phyloP scores from a whole-genome alignment of 2,329 filamentous ascomycete species.

The Aspergillus aculeatinus region DNA sequence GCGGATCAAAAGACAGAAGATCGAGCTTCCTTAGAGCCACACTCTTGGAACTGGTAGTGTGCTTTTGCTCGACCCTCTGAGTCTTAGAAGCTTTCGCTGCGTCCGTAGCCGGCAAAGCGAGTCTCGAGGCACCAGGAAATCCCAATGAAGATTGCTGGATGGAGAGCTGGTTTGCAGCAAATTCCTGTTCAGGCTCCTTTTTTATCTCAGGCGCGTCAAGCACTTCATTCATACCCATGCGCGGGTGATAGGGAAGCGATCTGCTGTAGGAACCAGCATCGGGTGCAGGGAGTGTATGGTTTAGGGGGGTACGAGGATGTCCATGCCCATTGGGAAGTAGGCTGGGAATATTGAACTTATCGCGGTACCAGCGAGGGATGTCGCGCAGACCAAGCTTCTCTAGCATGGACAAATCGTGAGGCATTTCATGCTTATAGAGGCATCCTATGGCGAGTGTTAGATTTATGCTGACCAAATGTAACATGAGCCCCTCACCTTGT shows the following conservation, averaged over 20 bases:
- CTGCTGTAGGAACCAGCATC: constrained; percentile 14
- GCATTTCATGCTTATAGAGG: constrained; percentile 90
- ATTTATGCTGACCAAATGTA: neutral
- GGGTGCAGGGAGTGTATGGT: constrained; percentile 21
- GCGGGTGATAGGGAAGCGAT: constrained; percentile 20
- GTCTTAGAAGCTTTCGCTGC: constrained; percentile 11
- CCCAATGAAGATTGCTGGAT: constrained; percentile 11
- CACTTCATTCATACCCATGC: constrained; percentile 14
- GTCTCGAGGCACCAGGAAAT: constrained; percentile 10
- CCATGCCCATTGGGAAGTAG: constrained; percentile 24
- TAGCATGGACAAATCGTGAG: constrained; percentile 64
- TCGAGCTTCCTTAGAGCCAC: constrained; percentile 20
- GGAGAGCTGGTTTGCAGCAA: constrained; percentile 3
- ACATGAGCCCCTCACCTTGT: constrained; percentile 52
- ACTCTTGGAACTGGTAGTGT: constrained; percentile 8
- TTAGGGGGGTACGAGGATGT: constrained; percentile 16
- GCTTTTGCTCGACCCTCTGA: constrained; percentile 17
- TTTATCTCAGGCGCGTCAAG: constrained; percentile 14
- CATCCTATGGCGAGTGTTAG: constrained; percentile 54
- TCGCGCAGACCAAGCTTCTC: constrained; percentile 65
- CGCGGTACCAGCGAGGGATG: constrained; percentile 58
- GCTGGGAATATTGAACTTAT: constrained; percentile 42
- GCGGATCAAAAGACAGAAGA: constrained; percentile 22
- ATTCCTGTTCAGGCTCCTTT: constrained; percentile 14
- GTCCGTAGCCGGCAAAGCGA: neutral